Conservation (phyloP, 106 monocot species). For the Iris macrosiphon region DNA sequence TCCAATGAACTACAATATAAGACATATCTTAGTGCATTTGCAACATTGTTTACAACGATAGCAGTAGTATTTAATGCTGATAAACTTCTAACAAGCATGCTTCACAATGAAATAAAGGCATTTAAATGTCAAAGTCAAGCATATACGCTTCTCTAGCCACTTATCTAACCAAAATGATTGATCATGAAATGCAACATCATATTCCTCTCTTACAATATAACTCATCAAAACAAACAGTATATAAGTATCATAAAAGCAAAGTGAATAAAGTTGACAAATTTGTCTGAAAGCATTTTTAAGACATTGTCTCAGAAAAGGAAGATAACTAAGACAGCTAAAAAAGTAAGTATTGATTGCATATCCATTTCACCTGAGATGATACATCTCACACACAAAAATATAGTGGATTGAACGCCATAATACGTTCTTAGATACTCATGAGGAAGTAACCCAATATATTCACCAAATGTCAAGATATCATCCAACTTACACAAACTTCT, state of each 20-base stretch:
- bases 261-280: no score
- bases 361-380: no score
- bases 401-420: no score
- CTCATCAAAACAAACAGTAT: neutral
- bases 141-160: neutral
- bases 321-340: neutral
- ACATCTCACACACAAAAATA: no score
- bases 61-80: neutral
- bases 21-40: no score
- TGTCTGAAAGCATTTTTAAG: neutral
- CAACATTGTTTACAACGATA: neutral
- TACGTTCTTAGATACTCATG: no score
- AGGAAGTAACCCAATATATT: no score
- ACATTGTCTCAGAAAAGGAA: neutral
- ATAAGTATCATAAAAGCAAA: neutral
- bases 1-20: constrained; percentile 59
- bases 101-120: neutral
- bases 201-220: neutral
- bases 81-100: neutral
- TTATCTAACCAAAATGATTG: neutral
- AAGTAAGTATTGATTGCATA: neutral
- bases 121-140: neutral
- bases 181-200: no score
- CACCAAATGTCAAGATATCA: no score
- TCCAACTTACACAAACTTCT: no score